Conservation (phyloP, 768 basidiomycete species). For the Clathrus columnatus region DNA sequence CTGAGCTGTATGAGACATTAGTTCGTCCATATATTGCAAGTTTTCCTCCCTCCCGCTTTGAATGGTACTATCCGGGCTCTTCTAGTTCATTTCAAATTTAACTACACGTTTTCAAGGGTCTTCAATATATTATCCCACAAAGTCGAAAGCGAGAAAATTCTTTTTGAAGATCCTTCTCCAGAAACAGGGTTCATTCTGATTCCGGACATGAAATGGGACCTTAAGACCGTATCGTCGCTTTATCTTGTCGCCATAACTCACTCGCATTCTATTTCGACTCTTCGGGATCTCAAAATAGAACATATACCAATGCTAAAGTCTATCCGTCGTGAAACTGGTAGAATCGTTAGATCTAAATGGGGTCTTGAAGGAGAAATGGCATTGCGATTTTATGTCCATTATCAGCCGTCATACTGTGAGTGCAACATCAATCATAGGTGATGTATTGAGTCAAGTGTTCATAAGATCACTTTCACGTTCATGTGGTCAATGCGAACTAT, state of each 20-base stretch:
- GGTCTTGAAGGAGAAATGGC: constrained; percentile 45
- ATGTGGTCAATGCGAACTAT: constrained; percentile 75
- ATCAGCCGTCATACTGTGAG: constrained; percentile 93
- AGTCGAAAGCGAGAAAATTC: constrained; percentile 65
- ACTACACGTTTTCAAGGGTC: constrained; percentile 48
- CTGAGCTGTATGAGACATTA: constrained; percentile 58
- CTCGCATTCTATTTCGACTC: constrained; percentile 50
- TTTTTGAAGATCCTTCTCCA: constrained; percentile 47
- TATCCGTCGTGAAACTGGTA: constrained; percentile 49
- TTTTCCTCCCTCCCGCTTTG: constrained; percentile 67
- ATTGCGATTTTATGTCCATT: constrained; percentile 81
- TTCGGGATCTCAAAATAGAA: constrained; percentile 61
- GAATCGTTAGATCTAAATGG: constrained; percentile 54
- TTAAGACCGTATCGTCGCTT: constrained; percentile 58
- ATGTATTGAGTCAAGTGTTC: background rate
- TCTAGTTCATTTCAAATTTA: background rate
- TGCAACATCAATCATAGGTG: constrained; percentile 9
- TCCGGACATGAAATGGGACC: constrained; percentile 98
- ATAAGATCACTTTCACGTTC: constrained; percentile 89
- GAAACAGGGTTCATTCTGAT: constrained; percentile 64
- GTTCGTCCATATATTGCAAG: constrained; percentile 73
- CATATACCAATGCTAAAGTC: constrained; percentile 62
- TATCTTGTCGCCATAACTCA: constrained; percentile 79
- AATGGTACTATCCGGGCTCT: constrained; percentile 47
- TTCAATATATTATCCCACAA: constrained; percentile 70